Base-by-base conservation (phyloP, 1,284 basidiomycete genomes). In the Stygiomarasmius scandens region DNA sequence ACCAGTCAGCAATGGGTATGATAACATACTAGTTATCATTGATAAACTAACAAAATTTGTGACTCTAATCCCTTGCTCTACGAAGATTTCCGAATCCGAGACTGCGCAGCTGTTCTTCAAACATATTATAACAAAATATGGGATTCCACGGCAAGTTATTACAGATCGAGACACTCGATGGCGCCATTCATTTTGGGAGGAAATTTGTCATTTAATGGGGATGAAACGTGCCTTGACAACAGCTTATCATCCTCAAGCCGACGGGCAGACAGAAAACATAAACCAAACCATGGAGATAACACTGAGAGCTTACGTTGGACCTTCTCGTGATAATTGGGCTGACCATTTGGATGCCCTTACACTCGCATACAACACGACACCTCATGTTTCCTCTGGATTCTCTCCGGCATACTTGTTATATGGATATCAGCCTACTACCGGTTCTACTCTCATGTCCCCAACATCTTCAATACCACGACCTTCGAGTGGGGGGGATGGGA, bases 261-360 rank as follows among this genome's bases (percentile, higher is more conserved):
- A 74, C 53, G 68, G 73, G 50, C 64, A 71, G 47, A 71, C 71
- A 0, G 70, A 76, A 59, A 59, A 64, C 12, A 55, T 67, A 14
- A 74, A 75, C 55, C 69, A 74, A 58, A 63, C 65, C 56, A 58
- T 75, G 2, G 66, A 74, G 63, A 65, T 58, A 2, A 67, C 69
- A 23, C 58, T 75, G 0, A 49, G 65, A 24, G 58, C 64, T 11
- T 69, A 64, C 50, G 54, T 66, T 25, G 63, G 60, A 2, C 58
- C 61, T n/a, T 49, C 52, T 22, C 52, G 58, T 3, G 23, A 56
- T 25, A 61, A 68, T 29, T 68, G 66, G 66, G 58, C 49, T 16
- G 1, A 9, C 1, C 43, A 55, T 24, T 38, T 62, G 22, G 52
- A 61, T 71, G 9, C 62, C 66, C 38, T 68, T 0, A 32, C 47